Percentiles rank a stretch among this genome's conserved stretches.
phyloP scores from a whole-genome alignment of 495 filamentous ascomycete species.

The Hyaloscypha finlandica region DNA sequence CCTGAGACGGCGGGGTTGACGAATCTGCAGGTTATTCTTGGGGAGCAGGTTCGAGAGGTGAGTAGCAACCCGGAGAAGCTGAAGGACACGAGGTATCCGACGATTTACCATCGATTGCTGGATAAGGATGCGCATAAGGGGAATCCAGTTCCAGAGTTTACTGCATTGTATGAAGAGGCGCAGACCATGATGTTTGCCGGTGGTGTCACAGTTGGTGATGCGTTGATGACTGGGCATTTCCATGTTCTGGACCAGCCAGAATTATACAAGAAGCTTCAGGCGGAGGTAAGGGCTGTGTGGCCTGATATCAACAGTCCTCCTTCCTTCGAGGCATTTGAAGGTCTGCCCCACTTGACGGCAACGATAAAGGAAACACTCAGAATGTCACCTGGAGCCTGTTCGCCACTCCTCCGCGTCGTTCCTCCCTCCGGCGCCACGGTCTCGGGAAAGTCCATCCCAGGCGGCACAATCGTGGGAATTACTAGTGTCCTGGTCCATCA shows the following conservation, averaged over 20 bases:
- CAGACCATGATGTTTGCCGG: conserved; percentile 44
- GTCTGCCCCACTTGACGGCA: conserved; percentile 36
- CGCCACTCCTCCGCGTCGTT: conserved; percentile 21
- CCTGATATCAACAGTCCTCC: conserved; percentile 35
- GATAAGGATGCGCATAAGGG: conserved; percentile 32
- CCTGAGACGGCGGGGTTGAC: conserved; percentile 22
- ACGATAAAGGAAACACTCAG: conserved; percentile 37
- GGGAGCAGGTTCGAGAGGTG: conserved; percentile 19
- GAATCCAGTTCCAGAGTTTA: conserved; percentile 7
- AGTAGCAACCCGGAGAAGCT: conserved; percentile 26
- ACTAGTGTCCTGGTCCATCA: conserved; percentile 42
- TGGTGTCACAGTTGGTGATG: conserved; percentile 40
- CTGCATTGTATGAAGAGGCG: conserved; percentile 40
- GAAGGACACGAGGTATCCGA: conserved; percentile 35
- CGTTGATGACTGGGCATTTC: conserved; percentile 38
- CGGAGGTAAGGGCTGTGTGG: conserved; percentile 37
- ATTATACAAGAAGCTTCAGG: conserved; percentile 31
- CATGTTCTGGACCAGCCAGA: conserved; percentile 36
- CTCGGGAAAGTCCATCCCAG: conserved; percentile 31
- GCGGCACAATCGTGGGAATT: conserved; percentile 41
- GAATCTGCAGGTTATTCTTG: conserved; percentile 19
- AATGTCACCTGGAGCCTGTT: conserved; percentile 24
- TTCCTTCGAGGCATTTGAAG: conserved; percentile 36
- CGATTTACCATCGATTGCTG: conserved; percentile 41
- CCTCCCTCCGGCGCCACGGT: conserved; percentile 26